Conservation (phyloP, 2,329 filamentous ascomycete genomes). For the Knufia petricola region DNA sequence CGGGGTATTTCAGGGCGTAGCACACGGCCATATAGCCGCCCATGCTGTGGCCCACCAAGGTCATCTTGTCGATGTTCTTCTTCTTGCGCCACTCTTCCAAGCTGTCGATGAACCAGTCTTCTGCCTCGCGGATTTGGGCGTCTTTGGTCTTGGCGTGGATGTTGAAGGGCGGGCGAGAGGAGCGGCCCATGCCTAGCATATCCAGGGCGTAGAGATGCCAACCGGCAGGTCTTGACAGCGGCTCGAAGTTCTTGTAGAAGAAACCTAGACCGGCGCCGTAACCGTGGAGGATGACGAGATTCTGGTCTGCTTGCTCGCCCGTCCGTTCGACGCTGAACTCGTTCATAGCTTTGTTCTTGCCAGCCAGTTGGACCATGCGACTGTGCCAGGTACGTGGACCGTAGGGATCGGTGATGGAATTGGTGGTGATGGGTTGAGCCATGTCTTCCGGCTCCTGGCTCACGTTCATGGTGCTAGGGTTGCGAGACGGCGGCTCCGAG, state of each 20-base stretch:
- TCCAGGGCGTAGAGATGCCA: slow-evolving; percentile 94
- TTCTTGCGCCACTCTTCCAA: slow-evolving; percentile 91
- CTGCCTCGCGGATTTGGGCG: slow-evolving; percentile 75
- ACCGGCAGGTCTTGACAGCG: slow-evolving; percentile 63
- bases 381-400: slow-evolving; percentile 80
- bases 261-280: slow-evolving; percentile 95
- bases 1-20: slow-evolving; percentile 93
- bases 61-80: slow-evolving; percentile 85
- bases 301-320: slow-evolving; percentile 70
- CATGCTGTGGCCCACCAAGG: slow-evolving; percentile 81
- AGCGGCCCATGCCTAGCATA: slow-evolving; percentile 89
- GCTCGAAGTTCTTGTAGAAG: slow-evolving; percentile 97
- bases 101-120: slow-evolving; percentile 92
- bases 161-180: slow-evolving; percentile 70
- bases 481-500: slow-evolving; percentile 38
- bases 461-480: slow-evolving; percentile 29
- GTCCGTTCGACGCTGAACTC: slow-evolving; percentile 84
- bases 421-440: slow-evolving; percentile 38
- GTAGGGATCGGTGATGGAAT: slow-evolving; percentile 59
- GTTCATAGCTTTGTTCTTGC: slow-evolving; percentile 79
- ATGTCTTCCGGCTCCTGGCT: slow-evolving; percentile 29
- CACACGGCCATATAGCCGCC: slow-evolving; percentile 92
- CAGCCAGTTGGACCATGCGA: slow-evolving; percentile 71
- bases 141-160: slow-evolving; percentile 73
- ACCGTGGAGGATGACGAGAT: slow-evolving; percentile 89